Evolutionary conservation across 768 basidiomycete genomes (phyloP), one percentile per base, ranked within the genome.

Genomic region (Leccinum subgranulosum): DNA sequence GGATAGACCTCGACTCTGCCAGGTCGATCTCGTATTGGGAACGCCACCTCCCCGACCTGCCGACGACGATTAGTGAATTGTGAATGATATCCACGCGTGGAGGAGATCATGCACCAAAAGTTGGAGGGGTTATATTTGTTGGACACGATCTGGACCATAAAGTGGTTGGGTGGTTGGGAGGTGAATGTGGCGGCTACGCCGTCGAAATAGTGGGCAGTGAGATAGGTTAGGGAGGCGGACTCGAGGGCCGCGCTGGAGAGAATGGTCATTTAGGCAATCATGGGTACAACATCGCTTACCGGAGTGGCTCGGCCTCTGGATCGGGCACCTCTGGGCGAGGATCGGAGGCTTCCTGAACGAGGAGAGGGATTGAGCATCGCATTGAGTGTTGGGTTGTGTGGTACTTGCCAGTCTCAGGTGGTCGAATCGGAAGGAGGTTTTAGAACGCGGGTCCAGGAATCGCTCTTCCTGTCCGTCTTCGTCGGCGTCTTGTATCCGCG

Each of bases 41-140:
- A 39, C 95, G 84, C 96, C 96, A 98, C 69, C 94, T 80, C 33
- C 96, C 96, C 28, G 94, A 89, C 94, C 95, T 96, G 53, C 2
- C 28, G 3, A 17, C 1, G 19, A 39, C 9, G 17, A n/a, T 39
- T 7, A 39, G n/a, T 7, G n/a, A 0, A 0, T 11, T 9, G 9
- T 39, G 9, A 39, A 39, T 36, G 17, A 36, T 36, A 39, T 36
- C 3, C 39, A 39, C 39, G 39, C 39, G 39, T 39, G 39, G 39
- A 39, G 36, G 17, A n/a, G 15, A 9, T 4, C n/a, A 57, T 61
- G 52, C 55, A 94, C 96, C 96, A 98, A 75, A 82, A 98, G 72
- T 98, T 98, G 21, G 83, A 74, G 0, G 92, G 90, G 68, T 47
- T 47, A 15, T 98, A 98, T 69, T 94, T 93, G 72, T 97, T 96